Conservation (phyloP, 768 basidiomycete genomes). For the Tricholoma furcatifolium region DNA sequence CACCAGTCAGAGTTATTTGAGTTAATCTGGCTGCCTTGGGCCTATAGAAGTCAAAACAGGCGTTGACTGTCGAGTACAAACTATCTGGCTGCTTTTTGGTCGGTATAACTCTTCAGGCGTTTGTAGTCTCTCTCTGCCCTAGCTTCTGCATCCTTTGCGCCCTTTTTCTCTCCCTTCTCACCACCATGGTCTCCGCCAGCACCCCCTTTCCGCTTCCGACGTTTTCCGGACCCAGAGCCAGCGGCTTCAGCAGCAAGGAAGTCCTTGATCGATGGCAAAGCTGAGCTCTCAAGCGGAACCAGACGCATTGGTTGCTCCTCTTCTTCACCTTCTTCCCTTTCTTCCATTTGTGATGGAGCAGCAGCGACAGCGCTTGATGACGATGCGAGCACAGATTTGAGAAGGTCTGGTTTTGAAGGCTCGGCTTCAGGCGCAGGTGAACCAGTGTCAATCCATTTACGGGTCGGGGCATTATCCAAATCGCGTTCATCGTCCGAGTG, state of each 20-base stretch:
- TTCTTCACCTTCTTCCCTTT: constrained; percentile 41
- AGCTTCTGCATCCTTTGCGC: constrained; percentile 33
- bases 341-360: constrained; percentile 19
- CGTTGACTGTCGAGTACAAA: neutral
- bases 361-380: neutral
- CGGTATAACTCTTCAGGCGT: constrained; percentile 43
- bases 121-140: constrained; percentile 60
- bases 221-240: constrained; percentile 57
- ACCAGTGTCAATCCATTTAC: constrained; percentile 46
- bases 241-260: constrained; percentile 77
- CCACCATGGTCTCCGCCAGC: constrained; percentile 44
- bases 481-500: neutral
- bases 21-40: too few relatives aligned
- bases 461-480: constrained; percentile 2
- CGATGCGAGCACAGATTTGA: constrained; percentile 13
- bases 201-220: constrained; percentile 56
- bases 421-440: constrained; percentile 30
- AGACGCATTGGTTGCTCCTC: constrained; percentile 54
- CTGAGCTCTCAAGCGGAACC: constrained; percentile 75
- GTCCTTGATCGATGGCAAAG: constrained; percentile 79
- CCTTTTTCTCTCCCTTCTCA: constrained; percentile 33
- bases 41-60: too few relatives aligned
- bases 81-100: constrained; percentile 30
- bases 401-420: constrained; percentile 13
- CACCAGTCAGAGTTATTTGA: neutral